phyloP scores from a whole-genome alignment of 305 asterid species.

The Rubia tinctorum region DNA sequence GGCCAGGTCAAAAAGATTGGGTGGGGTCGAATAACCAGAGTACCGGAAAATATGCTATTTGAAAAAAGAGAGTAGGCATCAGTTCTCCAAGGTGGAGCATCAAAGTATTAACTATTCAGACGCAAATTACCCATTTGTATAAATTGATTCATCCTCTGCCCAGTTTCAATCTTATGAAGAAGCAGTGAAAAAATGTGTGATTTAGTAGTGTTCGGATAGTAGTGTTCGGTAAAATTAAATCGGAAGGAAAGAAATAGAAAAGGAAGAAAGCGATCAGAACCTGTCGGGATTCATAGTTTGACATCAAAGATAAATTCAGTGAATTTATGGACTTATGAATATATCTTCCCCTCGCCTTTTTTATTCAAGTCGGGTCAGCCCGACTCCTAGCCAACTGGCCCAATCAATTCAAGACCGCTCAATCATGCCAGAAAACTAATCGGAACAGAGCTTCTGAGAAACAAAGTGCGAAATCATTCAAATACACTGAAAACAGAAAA shows the following conservation, averaged over 20 bases:
- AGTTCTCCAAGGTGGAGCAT: slow-evolving; percentile 1
- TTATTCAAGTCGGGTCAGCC: too few species aligned
- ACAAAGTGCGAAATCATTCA: not conserved
- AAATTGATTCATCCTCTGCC: not conserved
- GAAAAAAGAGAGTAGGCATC: not conserved
- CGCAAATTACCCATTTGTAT: not conserved
- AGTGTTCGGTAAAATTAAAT: too few species aligned
- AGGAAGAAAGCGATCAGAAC: not conserved
- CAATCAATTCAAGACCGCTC: not conserved
- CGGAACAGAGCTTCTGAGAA: not conserved
- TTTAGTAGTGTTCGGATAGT: too few species aligned
- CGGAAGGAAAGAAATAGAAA: too few species aligned
- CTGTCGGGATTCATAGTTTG: not conserved
- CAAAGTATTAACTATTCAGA: not conserved
- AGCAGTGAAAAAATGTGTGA: too few species aligned
- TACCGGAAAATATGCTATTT: too few species aligned
- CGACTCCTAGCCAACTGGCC: not conserved
- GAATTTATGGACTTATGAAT: not conserved
- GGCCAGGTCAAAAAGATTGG: too few species aligned
- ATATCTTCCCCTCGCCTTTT: not conserved
- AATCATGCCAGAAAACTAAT: too few species aligned
- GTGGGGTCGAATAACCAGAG: too few species aligned
- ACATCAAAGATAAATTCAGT: not conserved
- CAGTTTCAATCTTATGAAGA: not conserved
- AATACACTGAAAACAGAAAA: not conserved